Percentiles rank a stretch among this genome's conserved stretches.
These are phyloP conservation scores for Colletotrichum sp. DNA, from an alignment of 2,329 filamentous ascomycete species.

Conservation along the genomic window DNA sequence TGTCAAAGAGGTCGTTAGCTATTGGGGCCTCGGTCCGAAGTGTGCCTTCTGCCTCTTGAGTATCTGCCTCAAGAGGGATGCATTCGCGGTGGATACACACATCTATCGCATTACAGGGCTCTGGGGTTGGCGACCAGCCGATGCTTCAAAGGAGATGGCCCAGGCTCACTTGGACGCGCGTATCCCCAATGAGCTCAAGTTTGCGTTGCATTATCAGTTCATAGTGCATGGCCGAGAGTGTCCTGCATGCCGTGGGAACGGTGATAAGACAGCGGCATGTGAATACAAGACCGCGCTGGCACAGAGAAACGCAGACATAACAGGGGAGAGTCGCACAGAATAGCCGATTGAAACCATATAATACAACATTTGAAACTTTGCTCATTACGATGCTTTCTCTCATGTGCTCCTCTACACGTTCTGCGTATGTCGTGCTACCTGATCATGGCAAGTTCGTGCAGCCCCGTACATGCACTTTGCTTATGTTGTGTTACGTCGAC, in stretches of 20 bases:
- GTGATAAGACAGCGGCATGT: too few relatives aligned
- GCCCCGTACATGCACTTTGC: too few relatives aligned
- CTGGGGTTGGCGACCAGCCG: not conserved
- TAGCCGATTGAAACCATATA: too few relatives aligned
- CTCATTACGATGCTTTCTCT: too few relatives aligned
- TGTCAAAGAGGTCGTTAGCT: not conserved
- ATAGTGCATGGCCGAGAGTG: not conserved
- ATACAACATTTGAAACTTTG: too few relatives aligned
- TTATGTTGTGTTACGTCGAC: not conserved
- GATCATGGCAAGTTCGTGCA: too few relatives aligned
- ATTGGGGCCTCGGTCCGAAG: conserved; percentile 2
- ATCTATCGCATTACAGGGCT: not conserved
- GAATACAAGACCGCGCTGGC: too few relatives aligned
- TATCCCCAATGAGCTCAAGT: not conserved
- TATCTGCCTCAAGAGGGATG: not conserved
- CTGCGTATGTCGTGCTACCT: too few relatives aligned
- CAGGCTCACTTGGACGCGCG: not conserved
- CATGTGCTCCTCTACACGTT: too few relatives aligned
- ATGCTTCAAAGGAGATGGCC: not conserved
- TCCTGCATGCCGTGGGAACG: too few relatives aligned
- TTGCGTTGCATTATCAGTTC: not conserved
- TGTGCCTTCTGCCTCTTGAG: not conserved
- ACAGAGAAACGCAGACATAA: too few relatives aligned
- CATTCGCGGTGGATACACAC: conserved; percentile 5
- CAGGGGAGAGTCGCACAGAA: too few relatives aligned